Percentiles rank a stretch among this genome's conserved stretches.
These are phyloP conservation scores for Carpinus fangiana DNA, from an alignment of 306 rosid genomes.

Conservation along the genomic window DNA sequence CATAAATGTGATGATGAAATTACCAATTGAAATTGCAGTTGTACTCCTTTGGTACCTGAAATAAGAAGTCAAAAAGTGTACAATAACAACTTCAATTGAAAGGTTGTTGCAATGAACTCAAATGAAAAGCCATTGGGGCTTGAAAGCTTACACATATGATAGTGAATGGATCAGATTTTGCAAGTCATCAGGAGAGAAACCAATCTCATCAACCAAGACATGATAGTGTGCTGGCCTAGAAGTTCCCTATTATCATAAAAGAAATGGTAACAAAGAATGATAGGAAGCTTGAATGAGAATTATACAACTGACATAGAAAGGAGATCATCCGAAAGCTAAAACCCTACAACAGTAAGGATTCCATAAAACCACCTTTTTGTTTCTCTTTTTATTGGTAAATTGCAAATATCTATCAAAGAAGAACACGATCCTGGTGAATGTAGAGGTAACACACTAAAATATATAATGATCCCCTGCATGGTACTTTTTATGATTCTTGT, in stretches of 20 bases:
- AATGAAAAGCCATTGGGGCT: slow-evolving; percentile 11
- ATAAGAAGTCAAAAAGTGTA: slow-evolving; percentile 5
- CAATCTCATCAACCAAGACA: slow-evolving; percentile 86
- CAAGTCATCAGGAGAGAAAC: slow-evolving; percentile 78
- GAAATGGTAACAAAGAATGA: slow-evolving; percentile 11
- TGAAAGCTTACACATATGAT: slow-evolving; percentile 72
- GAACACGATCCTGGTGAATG: neutral
- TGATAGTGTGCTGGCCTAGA: slow-evolving; percentile 88
- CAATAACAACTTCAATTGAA: neutral
- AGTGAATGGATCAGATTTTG: slow-evolving; percentile 75
- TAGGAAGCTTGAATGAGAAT: slow-evolving; percentile 14
- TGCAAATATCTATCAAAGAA: neutral
- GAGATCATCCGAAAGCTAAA: neutral
- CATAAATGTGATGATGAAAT: neutral
- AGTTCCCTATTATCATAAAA: slow-evolving; percentile 60
- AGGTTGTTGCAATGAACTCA: neutral
- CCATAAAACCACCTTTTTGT: neutral
- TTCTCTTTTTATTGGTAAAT: neutral
- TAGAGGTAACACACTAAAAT: neutral
- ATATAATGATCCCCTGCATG: neutral
- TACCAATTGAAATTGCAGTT: slow-evolving; percentile 76
- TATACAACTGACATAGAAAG: neutral
- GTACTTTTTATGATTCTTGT: neutral
- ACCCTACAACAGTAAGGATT: neutral
- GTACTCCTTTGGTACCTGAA: slow-evolving; percentile 93